These are phyloP conservation scores for Metarhizium humberi DNA, from an alignment of 2,329 filamentous ascomycete genomes.

Conservation along the genomic window DNA sequence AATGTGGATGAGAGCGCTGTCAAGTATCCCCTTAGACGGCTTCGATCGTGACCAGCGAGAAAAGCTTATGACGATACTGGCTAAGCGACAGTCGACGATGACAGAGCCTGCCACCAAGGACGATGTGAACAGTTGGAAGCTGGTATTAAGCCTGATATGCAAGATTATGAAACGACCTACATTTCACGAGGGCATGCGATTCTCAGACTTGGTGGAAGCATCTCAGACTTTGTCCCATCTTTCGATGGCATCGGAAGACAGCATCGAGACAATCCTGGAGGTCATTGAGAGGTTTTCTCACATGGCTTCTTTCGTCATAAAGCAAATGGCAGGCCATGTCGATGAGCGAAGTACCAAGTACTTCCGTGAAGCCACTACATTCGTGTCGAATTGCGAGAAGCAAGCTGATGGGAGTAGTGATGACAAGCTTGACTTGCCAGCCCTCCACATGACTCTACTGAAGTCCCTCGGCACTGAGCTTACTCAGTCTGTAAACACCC, in stretches of 20 bases:
- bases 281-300: constrained; percentile 22
- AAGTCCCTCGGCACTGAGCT: constrained; percentile 23
- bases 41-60: constrained; percentile 35
- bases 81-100: constrained; percentile 16
- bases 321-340: constrained; percentile 34
- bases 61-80: constrained; percentile 27
- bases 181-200: constrained; percentile 38
- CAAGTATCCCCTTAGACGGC: constrained; percentile 26
- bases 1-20: constrained; percentile 22
- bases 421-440: constrained; percentile 11
- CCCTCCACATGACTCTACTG: constrained; percentile 25
- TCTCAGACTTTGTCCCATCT: constrained; percentile 23
- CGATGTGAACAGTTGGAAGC: constrained; percentile 22
- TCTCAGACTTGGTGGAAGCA: constrained; percentile 23
- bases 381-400: constrained; percentile 16
- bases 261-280: constrained; percentile 20
- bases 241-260: constrained; percentile 12
- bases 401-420: not conserved
- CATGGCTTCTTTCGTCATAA: constrained; percentile 24
- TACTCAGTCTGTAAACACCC: constrained; percentile 17
- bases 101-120: constrained; percentile 16
- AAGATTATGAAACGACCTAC: constrained; percentile 43
- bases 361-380: constrained; percentile 20
- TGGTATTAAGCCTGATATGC: constrained; percentile 33
- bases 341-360: constrained; percentile 34